Conservation (phyloP, 2,329 filamentous ascomycete genomes). For the Alternaria ventricosa region DNA sequence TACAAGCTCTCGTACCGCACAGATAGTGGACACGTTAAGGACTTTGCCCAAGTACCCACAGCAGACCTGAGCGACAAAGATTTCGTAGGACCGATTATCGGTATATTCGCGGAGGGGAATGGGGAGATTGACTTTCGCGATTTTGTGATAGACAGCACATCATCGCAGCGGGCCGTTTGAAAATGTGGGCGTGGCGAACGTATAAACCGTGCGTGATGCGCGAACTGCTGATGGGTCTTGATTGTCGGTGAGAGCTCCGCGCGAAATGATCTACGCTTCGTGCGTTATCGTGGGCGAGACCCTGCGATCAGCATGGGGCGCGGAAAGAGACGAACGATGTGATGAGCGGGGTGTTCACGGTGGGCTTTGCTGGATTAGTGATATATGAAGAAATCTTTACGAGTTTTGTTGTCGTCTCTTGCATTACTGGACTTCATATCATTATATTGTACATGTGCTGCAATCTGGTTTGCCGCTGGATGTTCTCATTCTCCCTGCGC, state of each 20-base stretch:
- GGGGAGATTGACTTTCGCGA: not conserved
- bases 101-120: conserved; percentile 8
- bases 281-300: not conserved
- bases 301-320: not conserved
- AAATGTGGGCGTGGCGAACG: not conserved
- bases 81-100: conserved; percentile 23
- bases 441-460: not conserved
- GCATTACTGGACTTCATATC: not conserved
- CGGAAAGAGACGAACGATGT: not conserved
- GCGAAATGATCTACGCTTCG: not conserved
- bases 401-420: not conserved
- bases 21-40: not conserved
- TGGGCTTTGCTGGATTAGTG: not conserved
- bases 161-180: not conserved
- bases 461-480: not conserved
- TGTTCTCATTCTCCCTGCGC: not conserved
- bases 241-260: not conserved
- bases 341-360: not conserved
- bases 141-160: not conserved
- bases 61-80: conserved; percentile 18
- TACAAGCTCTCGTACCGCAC: conserved; percentile 8
- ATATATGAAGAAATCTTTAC: not conserved
- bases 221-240: not conserved
- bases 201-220: not conserved
- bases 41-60: conserved; percentile 4